Base-by-base conservation (phyloP, 2,329 filamentous ascomycete species). In the Microdochium trichocladiopsis region DNA sequence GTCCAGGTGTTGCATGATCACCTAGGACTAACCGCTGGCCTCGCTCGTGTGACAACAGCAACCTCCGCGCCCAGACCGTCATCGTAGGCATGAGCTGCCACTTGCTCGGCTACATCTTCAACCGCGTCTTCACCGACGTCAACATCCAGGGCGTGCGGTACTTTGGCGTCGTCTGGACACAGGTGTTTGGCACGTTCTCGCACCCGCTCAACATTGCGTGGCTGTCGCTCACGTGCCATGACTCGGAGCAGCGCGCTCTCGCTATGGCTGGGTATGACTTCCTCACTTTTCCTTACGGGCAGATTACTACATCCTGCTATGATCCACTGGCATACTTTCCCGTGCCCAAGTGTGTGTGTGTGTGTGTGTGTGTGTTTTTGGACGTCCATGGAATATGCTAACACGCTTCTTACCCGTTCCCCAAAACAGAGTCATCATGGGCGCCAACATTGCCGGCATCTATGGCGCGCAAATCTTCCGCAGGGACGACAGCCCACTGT, bases 391-490 rank as follows among this genome's bases (percentile, higher is more conserved):
- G n/a, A n/a, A n/a, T n/a, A n/a, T n/a, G n/a, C n/a, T n/a, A n/a
- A n/a, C n/a, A n/a, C n/a, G n/a, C n/a, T n/a, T n/a, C n/a, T n/a
- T n/a, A n/a, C n/a, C n/a, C n/a, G n/a, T n/a, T n/a, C n/a, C n/a
- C n/a, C n/a, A 41, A 41, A 41, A 45, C 23, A 75, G 72, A 65
- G 71, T 82, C 50, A 81, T 84, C 54, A 83, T 83, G 80, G 76
- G 77, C 21, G 81, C 79, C 48, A 84, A 84, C 57, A 78, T 77
- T 24, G 79, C 80, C 0, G 80, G 79, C 22, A 83, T 84, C 50
- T 80, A 81, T 51, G 81, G 80, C 3, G 78, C 78, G 0, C 80
- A 84, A 60, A 77, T 84, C 54, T 84, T 83, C 71, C 75, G 75
- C 22, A 56, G 64, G 0, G 76, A 80, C 50, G 78, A 82, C 57